These are phyloP conservation scores for sorghum (Sorghum bicolor) DNA, from an alignment of 176 grass and related monocot genomes.

Conservation along the genomic window Sorghum_bicolor_NCBIv3 NC_012870.2:52928501-52929000, in stretches of 20 bases:
- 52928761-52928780: no score
- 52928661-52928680: neutral
- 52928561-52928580: neutral
- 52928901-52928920: neutral
- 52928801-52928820: neutral
- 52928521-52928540: constrained; percentile 17
- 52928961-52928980: neutral
- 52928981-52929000: neutral
- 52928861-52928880: rapidly evolving
- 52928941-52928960: constrained; percentile 1
- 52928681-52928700: neutral
- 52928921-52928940: neutral
- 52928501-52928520: neutral
- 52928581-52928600: neutral
- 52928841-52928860: neutral
- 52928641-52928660: constrained; percentile 15
- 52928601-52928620: constrained; percentile 15
- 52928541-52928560: neutral
- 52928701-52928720: no score
- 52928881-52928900: neutral
- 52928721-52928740: neutral
- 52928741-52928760: no score
- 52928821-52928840: neutral
- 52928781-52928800: neutral
- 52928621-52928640: neutral